These are phyloP conservation scores for Plasmodium chabaudi DNA, from an alignment of 169 alveolate genomes.

Conservation along the genomic window DNA sequence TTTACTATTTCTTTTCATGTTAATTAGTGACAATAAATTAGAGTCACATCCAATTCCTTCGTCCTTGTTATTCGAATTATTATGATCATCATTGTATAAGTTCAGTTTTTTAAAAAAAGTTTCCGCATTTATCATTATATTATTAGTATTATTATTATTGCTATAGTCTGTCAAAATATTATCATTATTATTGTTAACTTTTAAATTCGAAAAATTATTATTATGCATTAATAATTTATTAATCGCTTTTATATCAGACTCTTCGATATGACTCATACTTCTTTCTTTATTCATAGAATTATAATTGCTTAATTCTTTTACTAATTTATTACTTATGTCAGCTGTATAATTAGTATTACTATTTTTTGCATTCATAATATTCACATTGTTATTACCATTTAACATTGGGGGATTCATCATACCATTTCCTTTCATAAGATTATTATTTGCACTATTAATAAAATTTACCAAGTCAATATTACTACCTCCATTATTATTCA, in stretches of 20 bases:
- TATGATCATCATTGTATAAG: slow-evolving; percentile 7
- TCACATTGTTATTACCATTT: background rate
- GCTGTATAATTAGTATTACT: background rate
- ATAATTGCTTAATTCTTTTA: background rate
- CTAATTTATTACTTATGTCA: background rate
- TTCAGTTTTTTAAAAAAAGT: slow-evolving; percentile 15
- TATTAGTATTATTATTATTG: background rate
- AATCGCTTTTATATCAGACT: background rate
- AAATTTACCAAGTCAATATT: background rate
- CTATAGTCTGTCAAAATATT: background rate
- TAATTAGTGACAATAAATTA: slow-evolving; percentile 15
- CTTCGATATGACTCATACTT: background rate
- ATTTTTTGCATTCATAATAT: slow-evolving; percentile 2
- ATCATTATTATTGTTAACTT: background rate
- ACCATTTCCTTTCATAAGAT: background rate
- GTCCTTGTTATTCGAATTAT: background rate
- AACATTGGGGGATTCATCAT: background rate
- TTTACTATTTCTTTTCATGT: slow-evolving; percentile 33
- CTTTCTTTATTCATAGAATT: slow-evolving; percentile 7
- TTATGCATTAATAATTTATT: slow-evolving; percentile 20
- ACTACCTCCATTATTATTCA: background rate
- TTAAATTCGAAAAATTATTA: slow-evolving; percentile 6
- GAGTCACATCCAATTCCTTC: slow-evolving; percentile 13
- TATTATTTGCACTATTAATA: background rate
- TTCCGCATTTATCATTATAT: background rate